phyloP scores from a whole-genome alignment of 345 rosid genomes.

The Melastoma malabathricum region DNA sequence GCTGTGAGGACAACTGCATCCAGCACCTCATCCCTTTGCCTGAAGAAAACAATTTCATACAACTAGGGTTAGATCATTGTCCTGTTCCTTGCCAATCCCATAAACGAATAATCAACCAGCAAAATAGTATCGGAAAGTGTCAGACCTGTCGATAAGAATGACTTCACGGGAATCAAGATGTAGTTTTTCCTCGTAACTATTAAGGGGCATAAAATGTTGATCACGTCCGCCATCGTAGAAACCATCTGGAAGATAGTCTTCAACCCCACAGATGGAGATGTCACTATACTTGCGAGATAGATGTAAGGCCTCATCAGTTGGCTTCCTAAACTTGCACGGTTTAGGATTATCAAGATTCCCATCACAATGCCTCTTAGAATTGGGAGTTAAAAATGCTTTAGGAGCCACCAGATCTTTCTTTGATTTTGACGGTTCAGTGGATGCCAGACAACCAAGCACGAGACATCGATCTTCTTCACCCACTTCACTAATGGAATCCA shows the following conservation, averaged over 20 bases:
- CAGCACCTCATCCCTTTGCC: conserved; percentile 74
- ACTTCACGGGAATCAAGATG: conserved; percentile 86
- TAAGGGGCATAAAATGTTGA: conserved; percentile 65
- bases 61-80: neutral
- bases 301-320: conserved; percentile 28
- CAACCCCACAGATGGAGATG: conserved; percentile 58
- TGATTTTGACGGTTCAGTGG: conserved; percentile 20
- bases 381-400: conserved; percentile 21
- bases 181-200: conserved; percentile 42
- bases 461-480: conserved; percentile 18
- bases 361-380: conserved; percentile 64
- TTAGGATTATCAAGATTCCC: conserved; percentile 72
- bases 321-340: conserved; percentile 60
- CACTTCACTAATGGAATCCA: conserved; percentile 15
- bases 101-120: no score
- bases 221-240: conserved; percentile 98
- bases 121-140: neutral
- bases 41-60: conserved; percentile 10
- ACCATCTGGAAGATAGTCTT: conserved; percentile 74
- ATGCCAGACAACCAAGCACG: conserved; percentile 25
- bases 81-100: no score
- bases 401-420: conserved; percentile 37
- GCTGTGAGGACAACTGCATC: conserved; percentile 75
- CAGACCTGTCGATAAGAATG: conserved; percentile 86
- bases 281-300: conserved; percentile 52